These are phyloP conservation scores for Fusarium sp. DNA, from an alignment of 2,329 filamentous ascomycete species.

Conservation along the genomic window DNA sequence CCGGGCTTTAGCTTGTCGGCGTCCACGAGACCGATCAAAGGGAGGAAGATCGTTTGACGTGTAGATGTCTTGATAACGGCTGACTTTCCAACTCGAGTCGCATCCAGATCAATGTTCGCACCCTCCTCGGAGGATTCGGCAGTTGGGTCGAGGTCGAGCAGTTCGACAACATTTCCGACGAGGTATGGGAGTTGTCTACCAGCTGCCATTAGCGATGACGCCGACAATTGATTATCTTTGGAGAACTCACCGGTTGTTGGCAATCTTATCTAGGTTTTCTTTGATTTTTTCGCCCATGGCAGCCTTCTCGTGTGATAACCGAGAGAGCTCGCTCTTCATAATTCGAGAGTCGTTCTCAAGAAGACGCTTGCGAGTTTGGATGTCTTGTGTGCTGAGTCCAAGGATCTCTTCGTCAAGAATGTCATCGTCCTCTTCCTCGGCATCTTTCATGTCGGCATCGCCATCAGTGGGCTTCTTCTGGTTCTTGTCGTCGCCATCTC, in stretches of 20 bases:
- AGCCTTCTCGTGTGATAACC: slow-evolving; percentile 93
- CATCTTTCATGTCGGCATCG: slow-evolving; percentile 94
- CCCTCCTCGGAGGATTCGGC: slow-evolving; percentile 97
- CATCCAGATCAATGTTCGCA: slow-evolving; percentile 98
- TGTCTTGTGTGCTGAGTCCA: slow-evolving; percentile 92
- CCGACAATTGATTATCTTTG: background rate
- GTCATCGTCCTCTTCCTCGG: slow-evolving; percentile 78
- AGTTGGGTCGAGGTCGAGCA: slow-evolving; percentile 95
- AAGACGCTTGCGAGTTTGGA: slow-evolving; percentile 88
- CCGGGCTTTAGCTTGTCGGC: slow-evolving; percentile 94
- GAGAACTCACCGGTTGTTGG: slow-evolving; percentile 86
- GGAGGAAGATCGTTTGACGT: slow-evolving; percentile 97
- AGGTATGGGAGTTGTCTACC: slow-evolving; percentile 94
- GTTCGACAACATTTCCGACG: slow-evolving; percentile 97
- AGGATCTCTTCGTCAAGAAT: slow-evolving; percentile 94
- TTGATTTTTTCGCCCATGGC: slow-evolving; percentile 99
- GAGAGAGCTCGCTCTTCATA: slow-evolving; percentile 97
- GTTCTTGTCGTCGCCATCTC: slow-evolving; percentile 52
- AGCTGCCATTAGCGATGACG: slow-evolving; percentile 7
- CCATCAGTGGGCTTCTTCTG: slow-evolving; percentile 67
- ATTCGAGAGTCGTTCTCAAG: slow-evolving; percentile 98
- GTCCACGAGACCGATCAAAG: slow-evolving; percentile 95
- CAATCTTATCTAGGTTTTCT: slow-evolving; percentile 98
- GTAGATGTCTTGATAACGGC: slow-evolving; percentile 99
- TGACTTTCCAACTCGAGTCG: slow-evolving; percentile 95